Evolutionary conservation across 352 stramenopile genomes (phyloP).

Genomic region (Globisporangium megalacanthum): DNA sequence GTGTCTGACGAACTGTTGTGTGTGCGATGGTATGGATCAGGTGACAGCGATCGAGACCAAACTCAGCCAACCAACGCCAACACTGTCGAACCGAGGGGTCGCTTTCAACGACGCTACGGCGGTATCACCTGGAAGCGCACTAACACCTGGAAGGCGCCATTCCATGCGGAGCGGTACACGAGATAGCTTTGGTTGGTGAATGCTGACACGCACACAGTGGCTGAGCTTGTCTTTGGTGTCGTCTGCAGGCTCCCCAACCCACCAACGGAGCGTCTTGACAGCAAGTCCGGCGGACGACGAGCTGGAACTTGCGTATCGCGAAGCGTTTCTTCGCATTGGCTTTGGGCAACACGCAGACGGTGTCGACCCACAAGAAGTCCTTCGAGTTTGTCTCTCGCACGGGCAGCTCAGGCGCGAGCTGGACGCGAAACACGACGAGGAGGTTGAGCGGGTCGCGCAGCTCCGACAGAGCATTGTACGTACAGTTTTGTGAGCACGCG

Average conservation of each 20-base stretch:
- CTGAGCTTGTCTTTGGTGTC: not conserved
- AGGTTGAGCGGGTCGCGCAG: conserved; percentile 43
- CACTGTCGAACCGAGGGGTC: not conserved
- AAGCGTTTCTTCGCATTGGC: conserved; percentile 67
- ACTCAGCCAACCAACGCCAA: not conserved
- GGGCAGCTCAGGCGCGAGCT: conserved; percentile 67
- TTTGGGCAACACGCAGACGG: conserved; percentile 47
- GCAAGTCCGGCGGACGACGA: conserved; percentile 16
- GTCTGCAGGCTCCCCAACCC: conserved; percentile 5
- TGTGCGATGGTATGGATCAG: not conserved
- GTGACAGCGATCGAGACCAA: conserved; percentile 9
- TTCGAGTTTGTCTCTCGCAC: conserved; percentile 57
- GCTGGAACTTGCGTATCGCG: conserved; percentile 17
- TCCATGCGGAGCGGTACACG: not conserved
- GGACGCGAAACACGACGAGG: conserved; percentile 53
- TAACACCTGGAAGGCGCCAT: not conserved
- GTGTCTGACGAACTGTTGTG: not conserved
- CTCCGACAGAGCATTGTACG: conserved; percentile 63
- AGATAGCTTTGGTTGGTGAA: not conserved
- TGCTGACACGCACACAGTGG: too few species aligned
- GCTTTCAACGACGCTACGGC: not conserved
- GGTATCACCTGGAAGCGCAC: not conserved
- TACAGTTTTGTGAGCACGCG: not conserved
- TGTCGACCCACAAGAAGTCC: conserved; percentile 64
- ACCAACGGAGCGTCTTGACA: conserved; percentile 1